A percentile compares a stretch with the other conserved stretches of the same genome.
Conservation (phyloP, 805 yeast species). For the Wickerhamiella nectarea region DNA sequence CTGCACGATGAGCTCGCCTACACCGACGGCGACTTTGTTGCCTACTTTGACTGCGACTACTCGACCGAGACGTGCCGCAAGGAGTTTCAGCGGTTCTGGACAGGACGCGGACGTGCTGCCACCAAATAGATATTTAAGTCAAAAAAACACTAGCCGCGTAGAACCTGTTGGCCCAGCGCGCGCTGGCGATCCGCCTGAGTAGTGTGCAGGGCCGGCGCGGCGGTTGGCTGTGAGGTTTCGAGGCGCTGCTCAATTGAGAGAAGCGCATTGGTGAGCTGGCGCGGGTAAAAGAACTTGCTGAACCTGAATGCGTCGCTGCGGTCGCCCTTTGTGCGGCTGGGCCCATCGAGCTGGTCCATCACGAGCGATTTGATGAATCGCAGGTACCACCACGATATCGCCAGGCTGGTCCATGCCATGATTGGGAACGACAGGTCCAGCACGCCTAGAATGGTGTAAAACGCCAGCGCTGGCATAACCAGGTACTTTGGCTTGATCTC, state of each 20-base stretch:
- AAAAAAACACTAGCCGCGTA: no score
- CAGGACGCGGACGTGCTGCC: slow-evolving; percentile 18
- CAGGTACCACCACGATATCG: slow-evolving; percentile 58
- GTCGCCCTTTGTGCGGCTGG: slow-evolving; percentile 44
- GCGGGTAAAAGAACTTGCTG: slow-evolving; percentile 49
- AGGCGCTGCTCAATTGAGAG: neutral
- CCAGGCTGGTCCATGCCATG: slow-evolving; percentile 33
- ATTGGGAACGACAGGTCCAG: neutral
- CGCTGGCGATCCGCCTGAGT: neutral
- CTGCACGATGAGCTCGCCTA: slow-evolving; percentile 20
- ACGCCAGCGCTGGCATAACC: slow-evolving; percentile 20
- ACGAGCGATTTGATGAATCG: slow-evolving; percentile 49
- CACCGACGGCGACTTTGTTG: slow-evolving; percentile 25
- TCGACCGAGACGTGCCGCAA: slow-evolving; percentile 20
- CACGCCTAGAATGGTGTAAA: slow-evolving; percentile 4
- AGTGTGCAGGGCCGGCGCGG: neutral
- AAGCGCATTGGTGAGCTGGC: slow-evolving; percentile 4
- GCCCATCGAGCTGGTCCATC: slow-evolving; percentile 10
- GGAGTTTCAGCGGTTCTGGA: slow-evolving; percentile 22
- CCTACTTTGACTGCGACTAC: slow-evolving; percentile 25
- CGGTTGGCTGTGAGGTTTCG: neutral
- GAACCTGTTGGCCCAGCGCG: neutral
- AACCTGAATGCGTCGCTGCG: slow-evolving; percentile 79
- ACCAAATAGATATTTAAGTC: no score
- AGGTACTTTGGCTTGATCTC: slow-evolving; percentile 26